A percentile compares a stretch with the other conserved stretches of the same genome.
phyloP scores from a whole-genome alignment of 768 basidiomycete genomes.

The Podaxis sp. region DNA sequence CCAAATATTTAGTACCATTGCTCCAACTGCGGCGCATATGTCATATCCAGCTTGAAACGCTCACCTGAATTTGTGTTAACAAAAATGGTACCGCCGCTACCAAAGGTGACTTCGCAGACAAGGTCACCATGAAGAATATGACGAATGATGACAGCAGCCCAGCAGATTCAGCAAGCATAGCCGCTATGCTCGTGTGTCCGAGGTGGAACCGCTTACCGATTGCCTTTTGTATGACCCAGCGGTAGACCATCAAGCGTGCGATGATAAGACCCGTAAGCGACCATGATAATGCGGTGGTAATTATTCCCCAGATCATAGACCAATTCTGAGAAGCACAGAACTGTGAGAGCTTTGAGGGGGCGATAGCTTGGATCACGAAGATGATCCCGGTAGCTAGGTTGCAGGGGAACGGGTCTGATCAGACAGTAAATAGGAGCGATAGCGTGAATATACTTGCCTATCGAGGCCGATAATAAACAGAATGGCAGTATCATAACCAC shows the following conservation, averaged over 20 bases:
- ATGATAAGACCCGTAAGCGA: background rate
- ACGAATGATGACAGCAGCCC: conserved; percentile 2
- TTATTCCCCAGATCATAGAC: conserved; percentile 2
- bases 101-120: background rate
- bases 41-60: background rate
- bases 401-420: background rate
- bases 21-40: background rate
- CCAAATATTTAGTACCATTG: background rate
- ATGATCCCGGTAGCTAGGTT: background rate
- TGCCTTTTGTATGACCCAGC: background rate
- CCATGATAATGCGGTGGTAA: background rate
- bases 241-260: background rate
- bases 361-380: background rate
- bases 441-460: background rate
- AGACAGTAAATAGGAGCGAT: background rate
- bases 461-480: background rate
- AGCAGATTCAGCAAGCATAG: background rate
- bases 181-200: background rate
- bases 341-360: background rate
- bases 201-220: background rate
- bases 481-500: background rate
- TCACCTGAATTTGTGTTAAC: conserved; percentile 4
- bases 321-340: background rate
- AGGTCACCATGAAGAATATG: background rate
- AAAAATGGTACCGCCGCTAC: conserved; percentile 9